Conservation (phyloP, 2,329 filamentous ascomycete genomes). For the Thielaviopsis euricoi region DNA sequence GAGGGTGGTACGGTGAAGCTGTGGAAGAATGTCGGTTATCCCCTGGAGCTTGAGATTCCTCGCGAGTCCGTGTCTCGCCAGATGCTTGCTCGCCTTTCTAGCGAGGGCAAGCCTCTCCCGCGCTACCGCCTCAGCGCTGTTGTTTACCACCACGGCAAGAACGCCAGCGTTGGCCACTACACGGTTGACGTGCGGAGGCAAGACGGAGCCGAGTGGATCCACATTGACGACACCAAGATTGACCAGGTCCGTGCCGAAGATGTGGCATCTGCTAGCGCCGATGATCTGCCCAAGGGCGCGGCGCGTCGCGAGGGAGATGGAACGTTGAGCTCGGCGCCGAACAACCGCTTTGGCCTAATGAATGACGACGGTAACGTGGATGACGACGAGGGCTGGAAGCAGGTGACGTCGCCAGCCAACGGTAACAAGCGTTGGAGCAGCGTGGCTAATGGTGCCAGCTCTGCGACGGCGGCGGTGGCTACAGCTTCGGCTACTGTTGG, state of each 20-base stretch:
- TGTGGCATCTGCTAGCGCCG: conserved; percentile 68
- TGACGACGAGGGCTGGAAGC: conserved; percentile 66
- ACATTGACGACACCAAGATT: conserved; percentile 85
- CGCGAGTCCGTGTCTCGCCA: conserved; percentile 71
- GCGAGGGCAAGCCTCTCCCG: conserved; percentile 52
- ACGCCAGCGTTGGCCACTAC: conserved; percentile 89
- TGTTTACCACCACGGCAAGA: conserved; percentile 95
- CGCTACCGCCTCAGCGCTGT: conserved; percentile 78
- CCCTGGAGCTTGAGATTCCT: conserved; percentile 84
- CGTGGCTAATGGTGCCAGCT: conserved; percentile 22
- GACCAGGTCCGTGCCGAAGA: conserved; percentile 73
- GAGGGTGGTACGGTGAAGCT: conserved; percentile 86
- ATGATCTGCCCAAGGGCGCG: conserved; percentile 49
- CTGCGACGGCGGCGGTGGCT: neutral
- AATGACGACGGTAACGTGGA: conserved; percentile 45
- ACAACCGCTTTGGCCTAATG: conserved; percentile 60
- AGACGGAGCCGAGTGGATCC: conserved; percentile 90
- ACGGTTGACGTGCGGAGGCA: conserved; percentile 93
- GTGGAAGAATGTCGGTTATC: conserved; percentile 95
- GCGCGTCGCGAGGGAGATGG: conserved; percentile 25
- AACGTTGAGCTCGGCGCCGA: conserved; percentile 15
- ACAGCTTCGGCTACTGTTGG: neutral
- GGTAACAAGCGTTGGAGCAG: conserved; percentile 56
- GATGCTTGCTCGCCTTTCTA: conserved; percentile 47
- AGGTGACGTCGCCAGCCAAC: conserved; percentile 47